phyloP scores from a whole-genome alignment of 1,284 basidiomycete species.

The Anthracocystis walkeri region DNA sequence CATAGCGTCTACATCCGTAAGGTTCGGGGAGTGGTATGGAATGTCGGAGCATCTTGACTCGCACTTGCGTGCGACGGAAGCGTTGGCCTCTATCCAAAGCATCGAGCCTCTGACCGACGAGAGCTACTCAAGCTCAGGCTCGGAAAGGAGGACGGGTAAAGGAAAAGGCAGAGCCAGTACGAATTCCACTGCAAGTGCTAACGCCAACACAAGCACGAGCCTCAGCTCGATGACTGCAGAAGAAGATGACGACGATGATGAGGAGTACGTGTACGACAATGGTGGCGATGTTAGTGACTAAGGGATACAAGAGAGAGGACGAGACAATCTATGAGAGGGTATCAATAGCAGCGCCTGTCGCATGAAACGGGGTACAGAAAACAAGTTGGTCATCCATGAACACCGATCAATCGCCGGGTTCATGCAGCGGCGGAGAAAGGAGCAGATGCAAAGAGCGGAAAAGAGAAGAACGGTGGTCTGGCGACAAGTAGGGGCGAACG shows the following conservation, averaged over 20 bases:
- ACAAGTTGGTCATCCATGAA: too few relatives aligned
- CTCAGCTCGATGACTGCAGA: background rate
- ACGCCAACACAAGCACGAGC: background rate
- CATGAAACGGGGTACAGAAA: too few relatives aligned
- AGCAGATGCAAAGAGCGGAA: too few relatives aligned
- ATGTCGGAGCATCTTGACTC: background rate
- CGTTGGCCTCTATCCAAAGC: slow-evolving; percentile 21
- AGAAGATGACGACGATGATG: background rate
- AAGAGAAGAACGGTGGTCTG: too few relatives aligned
- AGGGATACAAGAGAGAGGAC: background rate
- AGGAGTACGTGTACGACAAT: background rate
- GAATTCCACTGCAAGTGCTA: background rate
- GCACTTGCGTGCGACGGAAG: slow-evolving; percentile 6
- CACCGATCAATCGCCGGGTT: too few relatives aligned
- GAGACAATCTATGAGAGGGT: background rate
- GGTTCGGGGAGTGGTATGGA: background rate
- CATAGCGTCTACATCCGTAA: background rate
- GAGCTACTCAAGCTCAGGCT: background rate
- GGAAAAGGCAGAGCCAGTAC: background rate
- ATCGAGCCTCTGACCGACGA: slow-evolving; percentile 15
- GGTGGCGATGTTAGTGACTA: background rate
- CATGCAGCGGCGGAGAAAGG: too few relatives aligned
- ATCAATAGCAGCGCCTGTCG: too few relatives aligned
- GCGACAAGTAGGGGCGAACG: too few relatives aligned
- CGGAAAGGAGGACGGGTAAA: background rate